phyloP scores from a whole-genome alignment of 768 basidiomycete genomes.

The Rhizopogon roseolus region DNA sequence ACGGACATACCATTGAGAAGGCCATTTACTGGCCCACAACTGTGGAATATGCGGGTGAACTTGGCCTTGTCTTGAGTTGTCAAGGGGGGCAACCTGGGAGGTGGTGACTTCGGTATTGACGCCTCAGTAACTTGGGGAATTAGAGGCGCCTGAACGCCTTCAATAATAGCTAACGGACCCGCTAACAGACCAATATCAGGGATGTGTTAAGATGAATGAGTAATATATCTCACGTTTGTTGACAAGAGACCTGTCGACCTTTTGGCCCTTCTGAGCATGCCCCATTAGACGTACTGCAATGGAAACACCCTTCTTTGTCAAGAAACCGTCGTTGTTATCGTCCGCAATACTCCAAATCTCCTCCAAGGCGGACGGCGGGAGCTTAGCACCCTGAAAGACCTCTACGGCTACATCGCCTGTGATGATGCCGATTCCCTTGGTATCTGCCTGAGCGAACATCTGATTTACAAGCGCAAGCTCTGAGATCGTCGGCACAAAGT shows the following conservation, averaged over 20 bases:
- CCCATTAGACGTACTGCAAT: slow-evolving; percentile 89
- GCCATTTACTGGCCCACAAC: slow-evolving; percentile 68
- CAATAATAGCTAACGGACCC: slow-evolving; percentile 79
- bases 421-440: slow-evolving; percentile 76
- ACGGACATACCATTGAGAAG: slow-evolving; percentile 62
- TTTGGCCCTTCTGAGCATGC: slow-evolving; percentile 85
- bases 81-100: slow-evolving; percentile 56
- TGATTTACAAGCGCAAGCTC: slow-evolving; percentile 61
- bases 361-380: slow-evolving; percentile 73
- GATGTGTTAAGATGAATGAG: not conserved
- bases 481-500: slow-evolving; percentile 40
- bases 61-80: slow-evolving; percentile 79
- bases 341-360: slow-evolving; percentile 95
- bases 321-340: slow-evolving; percentile 89
- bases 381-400: slow-evolving; percentile 79
- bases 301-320: slow-evolving; percentile 84
- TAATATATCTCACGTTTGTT: slow-evolving; percentile 56
- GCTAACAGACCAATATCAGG: slow-evolving; percentile 41
- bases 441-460: slow-evolving; percentile 70
- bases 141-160: slow-evolving; percentile 51
- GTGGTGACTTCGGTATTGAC: slow-evolving; percentile 60
- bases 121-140: slow-evolving; percentile 52
- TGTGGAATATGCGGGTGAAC: slow-evolving; percentile 75
- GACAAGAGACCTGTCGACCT: slow-evolving; percentile 54
- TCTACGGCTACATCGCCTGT: slow-evolving; percentile 90